phyloP scores from a whole-genome alignment of 768 basidiomycete species.

The Termitomyces heimii region DNA sequence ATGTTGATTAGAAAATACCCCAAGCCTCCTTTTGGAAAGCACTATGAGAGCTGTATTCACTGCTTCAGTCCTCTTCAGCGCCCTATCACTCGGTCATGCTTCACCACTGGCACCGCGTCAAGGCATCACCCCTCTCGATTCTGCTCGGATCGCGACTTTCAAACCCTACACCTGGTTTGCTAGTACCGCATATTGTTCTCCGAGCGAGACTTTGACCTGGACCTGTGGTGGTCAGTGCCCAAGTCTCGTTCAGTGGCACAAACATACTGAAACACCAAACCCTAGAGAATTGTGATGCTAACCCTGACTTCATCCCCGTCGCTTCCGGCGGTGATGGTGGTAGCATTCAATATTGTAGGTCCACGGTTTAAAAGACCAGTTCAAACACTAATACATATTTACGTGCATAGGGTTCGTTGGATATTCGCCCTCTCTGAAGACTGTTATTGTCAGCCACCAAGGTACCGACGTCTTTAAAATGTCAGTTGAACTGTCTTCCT shows the following conservation, averaged over 20 bases:
- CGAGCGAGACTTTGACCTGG: conserved; percentile 39
- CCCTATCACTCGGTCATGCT: conserved; percentile 4
- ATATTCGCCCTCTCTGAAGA: conserved; percentile 23
- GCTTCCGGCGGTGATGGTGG: conserved; percentile 41
- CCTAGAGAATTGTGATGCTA: conserved; percentile 33
- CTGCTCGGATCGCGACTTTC: conserved; percentile 36
- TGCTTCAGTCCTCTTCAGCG: not conserved
- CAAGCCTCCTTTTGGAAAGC: not conserved
- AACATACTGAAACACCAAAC: not conserved
- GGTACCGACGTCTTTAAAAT: conserved; percentile 32
- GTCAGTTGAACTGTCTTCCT: conserved; percentile 15
- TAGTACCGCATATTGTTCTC: conserved; percentile 44
- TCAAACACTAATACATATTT: not conserved
- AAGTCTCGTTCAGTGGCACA: not conserved
- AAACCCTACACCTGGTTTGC: conserved; percentile 45
- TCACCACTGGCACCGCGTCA: conserved; percentile 19
- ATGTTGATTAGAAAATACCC: not conserved
- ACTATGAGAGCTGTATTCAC: not conserved
- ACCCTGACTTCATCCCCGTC: conserved; percentile 33
- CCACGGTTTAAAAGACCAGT: not conserved
- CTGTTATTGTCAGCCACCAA: conserved; percentile 38
- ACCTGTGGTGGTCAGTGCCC: conserved; percentile 39
- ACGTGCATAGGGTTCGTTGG: conserved; percentile 17
- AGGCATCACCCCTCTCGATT: conserved; percentile 30
- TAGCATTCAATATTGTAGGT: conserved; percentile 32